Evolutionary conservation across 176 grass and related monocot species (phyloP), one percentile per base, ranked within the genome.

Genomic region (Triticum turgidum): DNA sequence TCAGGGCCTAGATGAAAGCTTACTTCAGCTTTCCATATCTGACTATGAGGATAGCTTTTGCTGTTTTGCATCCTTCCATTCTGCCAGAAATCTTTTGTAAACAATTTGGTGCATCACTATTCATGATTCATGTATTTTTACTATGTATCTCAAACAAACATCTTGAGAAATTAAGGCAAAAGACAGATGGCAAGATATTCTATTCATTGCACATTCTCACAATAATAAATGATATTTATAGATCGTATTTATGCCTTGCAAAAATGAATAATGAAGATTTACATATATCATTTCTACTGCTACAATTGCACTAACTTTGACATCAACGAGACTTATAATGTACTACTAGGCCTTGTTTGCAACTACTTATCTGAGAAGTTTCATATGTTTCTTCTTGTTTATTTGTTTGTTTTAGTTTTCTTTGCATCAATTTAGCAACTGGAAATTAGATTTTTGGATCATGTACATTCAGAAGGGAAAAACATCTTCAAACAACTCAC

Each of bases 1-100:
- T 80, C 61, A 66, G 78, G 78, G n/a, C 78, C 78, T 80, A 65
- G 78, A 33, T 80, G 30, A 79, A 38, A 25, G 56, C 34, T 59
- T 61, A 78, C 27, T 61, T 39, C 21, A 22, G 11, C 7, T 77
- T 77, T 56, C 30, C 32, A 42, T 42, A 78, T 59, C 52, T 13
- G 30, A 61, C 52, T 38, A 56, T n/a, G 54, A 61, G 38, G 37
- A 4, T 14, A 44, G 9, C 20, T 73, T 44, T 73, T 73, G 45
- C 11, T 49, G 45, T 49, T 49, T 49, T 13, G 21, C 21, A 73
- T 73, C 38, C 21, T 73, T 73, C 12, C 21, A 12, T 73, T 72
- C 42, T 72, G 5, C 21, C 21, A 73, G 38, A 73, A 24, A 13
- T 42, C 21, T 41, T 37, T 69, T 22, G 5, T 22, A 10, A 72